Evolutionary conservation across 495 filamentous ascomycete species (phyloP), one percentile per base, ranked within the genome.

Genomic region (Schizothecium vesticola): DNA sequence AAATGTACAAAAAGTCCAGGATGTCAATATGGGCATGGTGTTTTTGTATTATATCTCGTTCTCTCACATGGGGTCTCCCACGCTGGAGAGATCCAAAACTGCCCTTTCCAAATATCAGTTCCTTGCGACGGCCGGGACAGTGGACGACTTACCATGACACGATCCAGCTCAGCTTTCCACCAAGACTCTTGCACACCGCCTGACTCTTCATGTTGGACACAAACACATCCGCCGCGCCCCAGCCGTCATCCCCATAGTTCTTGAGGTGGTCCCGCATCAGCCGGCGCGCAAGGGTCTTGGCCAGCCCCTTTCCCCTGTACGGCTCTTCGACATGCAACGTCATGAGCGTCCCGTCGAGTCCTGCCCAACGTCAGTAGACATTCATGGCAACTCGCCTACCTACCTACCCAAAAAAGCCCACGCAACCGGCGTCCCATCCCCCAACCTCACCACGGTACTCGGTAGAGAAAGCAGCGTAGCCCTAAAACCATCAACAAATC

Each of bases 221-320:
- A 6, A 75, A 76, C 3, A 85, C 81, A 69, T 84, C 79, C 0
- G 83, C 81, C 31, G 78, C 79, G 10, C 75, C 78, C 68, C 76
- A 76, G 5, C 72, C 76, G 12, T 84, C 81, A 25, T 79, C 69
- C 1, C 77, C 80, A 59, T 72, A 82, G 0, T 76, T 73, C 22
- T 56, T 65, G 28, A 80, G 63, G n/a, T 75, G 75, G 10, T 82
- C 79, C 19, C 73, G 71, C 67, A 83, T 77, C 25, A 84, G 65
- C 67, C 74, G 80, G 26, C 73, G 72, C 6, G 75, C 76, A 9
- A 84, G 70, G 2, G 79, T 79, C 69, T 83, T 84, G 0, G 81
- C 82, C 11, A 85, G 67, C 0, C 83, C 83, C 33, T 69, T 75
- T 4, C 79, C 77, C 0, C 83, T 79, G 64, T 79, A 85, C 13